A percentile compares a stretch with the other conserved stretches of the same genome.
Evolutionary conservation across 1,284 basidiomycete genomes (phyloP).

Genomic region (Heterobasidion occidentale): DNA sequence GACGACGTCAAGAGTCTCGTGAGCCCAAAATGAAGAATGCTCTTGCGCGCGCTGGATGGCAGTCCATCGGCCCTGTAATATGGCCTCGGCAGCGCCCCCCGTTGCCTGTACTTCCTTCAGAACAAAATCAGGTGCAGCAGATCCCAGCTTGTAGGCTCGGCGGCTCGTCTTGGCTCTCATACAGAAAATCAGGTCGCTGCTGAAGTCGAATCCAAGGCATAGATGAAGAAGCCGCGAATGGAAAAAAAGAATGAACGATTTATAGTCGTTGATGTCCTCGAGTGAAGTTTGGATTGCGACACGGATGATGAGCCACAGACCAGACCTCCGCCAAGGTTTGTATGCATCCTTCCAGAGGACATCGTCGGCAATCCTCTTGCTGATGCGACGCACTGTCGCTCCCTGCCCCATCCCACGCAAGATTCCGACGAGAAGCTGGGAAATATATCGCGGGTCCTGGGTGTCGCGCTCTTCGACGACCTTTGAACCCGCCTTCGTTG

Average conservation of each 20-base stretch:
- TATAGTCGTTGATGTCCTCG: conserved; percentile 26
- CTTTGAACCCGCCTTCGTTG: conserved; percentile 17
- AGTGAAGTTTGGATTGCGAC: conserved; percentile 36
- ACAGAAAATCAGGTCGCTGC: conserved; percentile 12
- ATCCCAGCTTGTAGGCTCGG: conserved; percentile 30
- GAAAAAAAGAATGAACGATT: conserved; percentile 35
- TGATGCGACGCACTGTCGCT: conserved; percentile 21
- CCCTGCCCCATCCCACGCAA: conserved; percentile 22
- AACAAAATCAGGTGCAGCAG: conserved; percentile 12
- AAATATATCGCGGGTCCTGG: conserved; percentile 31
- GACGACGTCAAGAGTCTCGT: conserved; percentile 14
- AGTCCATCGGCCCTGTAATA: conserved; percentile 25
- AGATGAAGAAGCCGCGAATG: conserved; percentile 17
- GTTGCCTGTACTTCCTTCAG: conserved; percentile 11
- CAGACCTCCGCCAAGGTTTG: conserved; percentile 38
- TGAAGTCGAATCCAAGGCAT: neutral
- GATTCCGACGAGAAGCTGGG: conserved; percentile 32
- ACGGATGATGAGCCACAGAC: conserved; percentile 37
- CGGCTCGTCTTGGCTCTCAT: conserved; percentile 28
- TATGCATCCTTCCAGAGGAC: conserved; percentile 29
- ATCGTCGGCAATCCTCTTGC: conserved; percentile 37
- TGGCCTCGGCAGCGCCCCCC: conserved; percentile 6
- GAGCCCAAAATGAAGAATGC: conserved; percentile 11
- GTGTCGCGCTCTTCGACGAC: conserved; percentile 21
- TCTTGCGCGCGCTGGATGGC: conserved; percentile 13